phyloP scores from a whole-genome alignment of 2,329 filamentous ascomycete species.

The Aspergillus phoenicis region DNA sequence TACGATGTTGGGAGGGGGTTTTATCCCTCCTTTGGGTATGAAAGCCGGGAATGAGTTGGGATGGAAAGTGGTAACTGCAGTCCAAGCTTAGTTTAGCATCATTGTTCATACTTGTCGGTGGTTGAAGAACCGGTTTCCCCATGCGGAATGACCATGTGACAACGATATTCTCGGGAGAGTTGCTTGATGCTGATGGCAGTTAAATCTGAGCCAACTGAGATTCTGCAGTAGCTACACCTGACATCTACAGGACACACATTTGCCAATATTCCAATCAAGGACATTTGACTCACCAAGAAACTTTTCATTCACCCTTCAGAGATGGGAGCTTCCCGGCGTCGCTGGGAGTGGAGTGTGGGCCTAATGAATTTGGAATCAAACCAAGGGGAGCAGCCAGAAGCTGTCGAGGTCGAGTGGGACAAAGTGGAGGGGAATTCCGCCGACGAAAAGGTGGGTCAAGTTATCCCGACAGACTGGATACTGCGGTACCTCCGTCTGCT shows the following conservation, averaged over 20 bases:
- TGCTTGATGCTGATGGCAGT: not conserved
- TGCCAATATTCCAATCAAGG: not conserved
- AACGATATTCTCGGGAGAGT: not conserved
- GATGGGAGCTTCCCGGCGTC: slow-evolving; percentile 9
- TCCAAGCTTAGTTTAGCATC: not conserved
- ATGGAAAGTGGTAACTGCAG: not conserved
- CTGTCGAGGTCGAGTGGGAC: slow-evolving; percentile 17
- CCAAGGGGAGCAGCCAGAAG: not conserved
- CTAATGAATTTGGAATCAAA: slow-evolving; percentile 8
- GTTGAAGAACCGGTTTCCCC: not conserved
- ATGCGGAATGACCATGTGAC: not conserved
- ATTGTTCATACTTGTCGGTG: not conserved
- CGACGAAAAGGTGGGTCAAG: slow-evolving; percentile 20
- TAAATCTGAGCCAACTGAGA: no score
- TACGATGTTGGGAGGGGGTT: not conserved
- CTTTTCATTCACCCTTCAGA: not conserved
- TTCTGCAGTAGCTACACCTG: not conserved
- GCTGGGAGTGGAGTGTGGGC: slow-evolving; percentile 5
- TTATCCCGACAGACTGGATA: slow-evolving; percentile 28
- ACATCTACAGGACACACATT: not conserved
- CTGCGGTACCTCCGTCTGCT: slow-evolving; percentile 19
- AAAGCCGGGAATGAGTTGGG: slow-evolving; percentile 1
- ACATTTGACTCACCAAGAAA: not conserved
- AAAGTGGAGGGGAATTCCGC: slow-evolving; percentile 21
- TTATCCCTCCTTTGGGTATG: slow-evolving; percentile 2